Percentiles rank a stretch among this genome's conserved stretches.
Conservation (phyloP, 108 stramenopile genomes). For the Discostella stelligeroides region DNA sequence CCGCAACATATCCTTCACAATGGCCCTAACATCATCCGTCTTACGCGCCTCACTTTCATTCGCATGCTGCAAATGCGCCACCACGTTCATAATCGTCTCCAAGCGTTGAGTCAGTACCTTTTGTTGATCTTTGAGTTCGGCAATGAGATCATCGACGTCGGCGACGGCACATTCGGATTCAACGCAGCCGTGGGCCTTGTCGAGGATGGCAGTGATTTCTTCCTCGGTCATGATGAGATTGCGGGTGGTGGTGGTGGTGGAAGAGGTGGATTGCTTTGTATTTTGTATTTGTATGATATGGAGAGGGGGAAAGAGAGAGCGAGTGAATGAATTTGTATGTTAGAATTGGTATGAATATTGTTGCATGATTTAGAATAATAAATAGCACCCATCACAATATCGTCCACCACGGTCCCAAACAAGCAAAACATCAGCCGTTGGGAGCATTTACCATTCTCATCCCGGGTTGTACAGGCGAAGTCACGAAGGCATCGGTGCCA, state of each 20-base stretch:
- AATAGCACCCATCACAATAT: too few relatives aligned
- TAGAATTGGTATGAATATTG: conserved; percentile 4
- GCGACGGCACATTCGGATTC: conserved; percentile 74
- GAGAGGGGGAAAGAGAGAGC: conserved; percentile 2
- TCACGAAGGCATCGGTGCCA: conserved; percentile 29
- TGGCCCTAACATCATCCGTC: conserved; percentile 71
- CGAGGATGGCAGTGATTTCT: conserved; percentile 63
- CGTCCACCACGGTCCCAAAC: too few relatives aligned
- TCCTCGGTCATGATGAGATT: conserved; percentile 64
- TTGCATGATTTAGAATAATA: too few relatives aligned
- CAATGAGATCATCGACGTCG: conserved; percentile 66
- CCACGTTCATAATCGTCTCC: conserved; percentile 64
- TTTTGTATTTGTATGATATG: background rate
- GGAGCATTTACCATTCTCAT: conserved; percentile 15
- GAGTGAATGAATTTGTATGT: background rate
- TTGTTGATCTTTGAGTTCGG: conserved; percentile 73
- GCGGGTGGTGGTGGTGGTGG: conserved; percentile 22
- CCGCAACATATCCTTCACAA: conserved; percentile 75
- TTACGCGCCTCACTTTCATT: conserved; percentile 62
- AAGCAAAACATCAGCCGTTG: conserved; percentile 1
- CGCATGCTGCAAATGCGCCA: conserved; percentile 64
- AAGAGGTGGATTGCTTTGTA: background rate
- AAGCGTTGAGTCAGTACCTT: conserved; percentile 59
- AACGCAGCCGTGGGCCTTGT: conserved; percentile 59
- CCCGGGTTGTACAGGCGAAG: background rate